Evolutionary conservation across 148 eudicot genomes (phyloP).

Genomic region (Arbutus unedo): DNA sequence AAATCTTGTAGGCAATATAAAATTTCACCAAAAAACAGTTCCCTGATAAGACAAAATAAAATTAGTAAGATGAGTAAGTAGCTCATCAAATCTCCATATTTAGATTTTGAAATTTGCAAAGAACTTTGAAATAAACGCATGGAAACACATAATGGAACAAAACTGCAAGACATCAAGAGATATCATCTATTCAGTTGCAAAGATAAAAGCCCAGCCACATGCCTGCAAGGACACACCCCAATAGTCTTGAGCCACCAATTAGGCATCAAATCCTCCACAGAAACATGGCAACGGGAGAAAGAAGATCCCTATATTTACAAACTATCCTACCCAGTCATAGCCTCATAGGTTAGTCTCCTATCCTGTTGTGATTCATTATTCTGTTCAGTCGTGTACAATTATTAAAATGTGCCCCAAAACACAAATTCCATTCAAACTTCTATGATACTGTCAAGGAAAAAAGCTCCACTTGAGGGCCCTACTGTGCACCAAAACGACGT

Average conservation of each 20-base stretch:
- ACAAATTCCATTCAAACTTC: no score
- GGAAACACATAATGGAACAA: background rate
- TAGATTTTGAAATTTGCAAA: background rate
- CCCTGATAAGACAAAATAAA: background rate
- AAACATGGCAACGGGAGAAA: background rate
- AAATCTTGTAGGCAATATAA: conserved; percentile 4
- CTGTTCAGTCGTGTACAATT: no score
- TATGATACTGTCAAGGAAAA: no score
- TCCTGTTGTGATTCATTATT: no score
- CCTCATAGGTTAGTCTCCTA: no score
- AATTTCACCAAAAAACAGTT: background rate
- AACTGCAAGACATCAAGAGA: background rate
- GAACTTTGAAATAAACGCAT: background rate
- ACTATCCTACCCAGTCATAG: no score
- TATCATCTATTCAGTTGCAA: background rate
- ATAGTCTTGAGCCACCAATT: background rate
- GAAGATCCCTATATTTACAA: background rate
- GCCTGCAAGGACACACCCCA: background rate
- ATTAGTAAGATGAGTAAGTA: background rate
- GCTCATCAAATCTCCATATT: background rate
- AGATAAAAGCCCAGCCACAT: background rate
- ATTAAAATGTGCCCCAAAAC: no score
- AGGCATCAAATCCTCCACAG: background rate
- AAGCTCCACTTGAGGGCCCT: no score
- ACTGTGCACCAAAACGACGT: no score